A percentile compares a stretch with the other conserved stretches of the same genome.
Conservation (phyloP, 306 rosid genomes). For the Acacia crassicarpa region DNA sequence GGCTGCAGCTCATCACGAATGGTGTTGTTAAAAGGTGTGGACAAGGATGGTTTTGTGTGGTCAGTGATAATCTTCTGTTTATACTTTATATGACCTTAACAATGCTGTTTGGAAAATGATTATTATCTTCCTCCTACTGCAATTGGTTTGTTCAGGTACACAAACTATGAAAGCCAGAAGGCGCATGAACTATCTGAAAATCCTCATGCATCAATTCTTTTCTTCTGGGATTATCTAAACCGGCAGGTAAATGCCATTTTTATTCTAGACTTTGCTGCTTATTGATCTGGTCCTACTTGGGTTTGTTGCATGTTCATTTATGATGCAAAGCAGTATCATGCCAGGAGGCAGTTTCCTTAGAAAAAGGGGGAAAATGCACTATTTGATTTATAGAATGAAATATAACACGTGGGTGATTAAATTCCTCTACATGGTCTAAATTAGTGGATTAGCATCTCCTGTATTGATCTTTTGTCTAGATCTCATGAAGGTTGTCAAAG, state of each 20-base stretch:
- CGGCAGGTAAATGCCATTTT: conserved; percentile 59
- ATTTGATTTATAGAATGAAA: conserved; percentile 7
- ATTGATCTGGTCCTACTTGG: conserved; percentile 27
- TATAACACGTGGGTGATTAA: conserved; percentile 9
- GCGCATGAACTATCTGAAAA: conserved; percentile 73
- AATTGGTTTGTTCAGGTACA: conserved; percentile 63
- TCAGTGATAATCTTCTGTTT: conserved; percentile 42
- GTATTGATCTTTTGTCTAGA: conserved; percentile 1
- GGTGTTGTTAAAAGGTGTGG: conserved; percentile 88
- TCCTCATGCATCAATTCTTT: conserved; percentile 86
- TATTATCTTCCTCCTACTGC: conserved; percentile 29
- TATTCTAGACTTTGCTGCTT: conserved; percentile 26
- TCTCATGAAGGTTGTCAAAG: conserved; percentile 5
- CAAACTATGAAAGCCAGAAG: conserved; percentile 90
- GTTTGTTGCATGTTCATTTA: conserved; percentile 21
- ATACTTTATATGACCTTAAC: conserved; percentile 22
- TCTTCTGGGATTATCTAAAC: conserved; percentile 87
- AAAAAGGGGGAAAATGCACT: conserved; percentile 23
- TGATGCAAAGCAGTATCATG: conserved; percentile 12
- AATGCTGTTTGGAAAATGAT: conserved; percentile 22
- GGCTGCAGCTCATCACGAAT: conserved; percentile 83
- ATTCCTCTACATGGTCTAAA: conserved; percentile 15
- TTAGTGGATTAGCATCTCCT: conserved; percentile 22
- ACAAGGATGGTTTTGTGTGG: conserved; percentile 93
- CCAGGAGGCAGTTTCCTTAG: conserved; percentile 21